A percentile compares a stretch with the other conserved stretches of the same genome.
phyloP scores from a whole-genome alignment of 106 monocot species.

The Dendrobium officinale region DNA sequence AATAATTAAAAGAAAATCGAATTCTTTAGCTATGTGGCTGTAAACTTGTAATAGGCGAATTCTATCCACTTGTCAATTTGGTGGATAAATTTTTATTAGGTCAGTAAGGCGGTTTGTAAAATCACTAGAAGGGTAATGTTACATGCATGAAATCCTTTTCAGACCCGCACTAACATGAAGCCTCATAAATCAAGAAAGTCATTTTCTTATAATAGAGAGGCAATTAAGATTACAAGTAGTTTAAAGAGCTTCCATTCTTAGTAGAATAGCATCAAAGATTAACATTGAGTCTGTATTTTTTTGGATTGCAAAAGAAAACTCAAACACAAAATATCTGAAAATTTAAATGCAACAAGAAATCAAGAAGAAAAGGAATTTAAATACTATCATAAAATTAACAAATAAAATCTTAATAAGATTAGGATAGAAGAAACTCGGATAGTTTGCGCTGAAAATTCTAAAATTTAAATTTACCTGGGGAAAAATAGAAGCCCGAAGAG shows the following conservation, averaged over 20 bases:
- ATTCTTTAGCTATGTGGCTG: too few species aligned
- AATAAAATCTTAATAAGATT: not conserved
- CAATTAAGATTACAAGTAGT: not conserved
- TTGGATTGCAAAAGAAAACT: not conserved
- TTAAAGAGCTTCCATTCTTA: not conserved
- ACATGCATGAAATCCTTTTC: not conserved
- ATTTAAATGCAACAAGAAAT: constrained; percentile 3
- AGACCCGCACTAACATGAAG: not conserved
- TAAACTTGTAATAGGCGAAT: too few species aligned
- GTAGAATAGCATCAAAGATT: not conserved
- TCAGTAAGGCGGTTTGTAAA: not conserved
- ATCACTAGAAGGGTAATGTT: not conserved
- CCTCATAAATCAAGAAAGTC: not conserved
- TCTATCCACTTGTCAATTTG: too few species aligned
- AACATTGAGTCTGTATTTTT: not conserved
- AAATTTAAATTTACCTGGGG: not conserved
- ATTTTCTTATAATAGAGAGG: not conserved
- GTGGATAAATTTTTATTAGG: too few species aligned
- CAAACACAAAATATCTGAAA: not conserved
- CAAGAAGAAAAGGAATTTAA: not conserved
- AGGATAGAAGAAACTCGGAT: not conserved
- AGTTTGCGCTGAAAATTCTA: not conserved
- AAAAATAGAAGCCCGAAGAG: not conserved
- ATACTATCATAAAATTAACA: not conserved
- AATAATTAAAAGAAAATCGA: too few species aligned